Percentiles rank a stretch among this genome's conserved stretches.
These are phyloP conservation scores for Aspergillus puulaauensis DNA, from an alignment of 2,329 filamentous ascomycete species.

Conservation along the genomic window DNA sequence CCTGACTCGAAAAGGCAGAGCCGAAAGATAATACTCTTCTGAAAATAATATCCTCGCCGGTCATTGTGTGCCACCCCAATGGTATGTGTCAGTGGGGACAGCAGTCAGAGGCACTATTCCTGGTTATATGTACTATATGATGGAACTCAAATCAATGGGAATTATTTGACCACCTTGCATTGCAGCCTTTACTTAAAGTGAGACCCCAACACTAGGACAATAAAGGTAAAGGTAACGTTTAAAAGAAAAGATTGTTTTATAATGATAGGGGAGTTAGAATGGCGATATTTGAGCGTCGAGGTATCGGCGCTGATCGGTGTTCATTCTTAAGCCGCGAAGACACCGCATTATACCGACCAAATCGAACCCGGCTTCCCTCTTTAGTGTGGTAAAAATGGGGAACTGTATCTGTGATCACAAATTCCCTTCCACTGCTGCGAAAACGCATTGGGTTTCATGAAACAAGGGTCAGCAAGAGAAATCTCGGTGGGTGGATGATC, in stretches of 20 bases:
- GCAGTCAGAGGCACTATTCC: background rate
- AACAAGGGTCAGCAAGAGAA: conserved; percentile 19
- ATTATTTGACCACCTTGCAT: background rate
- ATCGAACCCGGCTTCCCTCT: background rate
- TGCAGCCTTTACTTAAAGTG: background rate
- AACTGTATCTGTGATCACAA: no score
- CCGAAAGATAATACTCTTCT: background rate
- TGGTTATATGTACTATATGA: conserved; percentile 1
- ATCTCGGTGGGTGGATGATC: conserved; percentile 27
- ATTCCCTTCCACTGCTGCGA: background rate
- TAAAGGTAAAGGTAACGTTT: background rate
- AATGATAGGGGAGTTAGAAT: background rate
- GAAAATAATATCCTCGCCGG: background rate
- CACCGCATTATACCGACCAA: background rate
- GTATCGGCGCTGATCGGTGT: background rate
- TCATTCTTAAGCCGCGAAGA: background rate
- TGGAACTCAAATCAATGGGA: conserved; percentile 1
- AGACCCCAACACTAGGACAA: background rate
- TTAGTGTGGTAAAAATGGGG: background rate
- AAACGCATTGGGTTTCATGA: background rate
- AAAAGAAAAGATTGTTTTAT: background rate
- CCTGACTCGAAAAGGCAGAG: background rate
- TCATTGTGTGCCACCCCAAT: background rate
- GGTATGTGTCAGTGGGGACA: background rate
- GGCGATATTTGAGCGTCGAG: background rate